Evolutionary conservation across 2,329 filamentous ascomycete species (phyloP), one percentile per base, ranked within the genome.

Genomic region (Stachybotrys elegans): DNA sequence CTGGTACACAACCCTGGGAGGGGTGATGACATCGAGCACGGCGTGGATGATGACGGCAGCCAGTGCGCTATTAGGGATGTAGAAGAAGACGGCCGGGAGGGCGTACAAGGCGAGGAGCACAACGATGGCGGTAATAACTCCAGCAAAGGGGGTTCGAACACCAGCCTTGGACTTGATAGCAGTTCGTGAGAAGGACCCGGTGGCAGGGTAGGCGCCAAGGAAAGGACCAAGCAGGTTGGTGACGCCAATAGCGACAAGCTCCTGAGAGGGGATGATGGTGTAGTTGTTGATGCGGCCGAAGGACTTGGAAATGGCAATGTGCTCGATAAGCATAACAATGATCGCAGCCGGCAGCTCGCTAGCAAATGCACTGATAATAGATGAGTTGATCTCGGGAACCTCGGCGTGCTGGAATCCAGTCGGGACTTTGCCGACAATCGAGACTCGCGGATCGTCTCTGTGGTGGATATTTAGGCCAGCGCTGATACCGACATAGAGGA

Each of bases 131-230:
- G 89, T 95, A 49, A 94, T 88, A 38, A 92, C 78, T 72, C 89
- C 89, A 25, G 87, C 89, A 44, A 94, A 81, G 1, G 89, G 90
- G 5, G 88, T 95, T 34, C 89, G 83, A 4, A 96, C 92, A 57
- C 93, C 93, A 40, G 93, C 91, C 67, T 97, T 97, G 5, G 92
- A 93, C 66, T 96, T 95, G 69, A 97, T 96, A 43, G 93, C 92
- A 22, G 93, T 97, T 48, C 93, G 83, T 27, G 88, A 95, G 73
- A 97, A 97, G 3, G 93, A 97, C 2, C 93, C 93, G 3, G 92
- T 98, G 0, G 89, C 87, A 13, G 92, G 88, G 59, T 95, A 98
- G 3, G 78, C 93, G 41, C 92, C 93, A 3, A 97, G 75, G 69
- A 97, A 95, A 3, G 93, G 90, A 1, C 88, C 91, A 7, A 97